These are phyloP conservation scores for Pistacia integerrima DNA, from an alignment of 345 rosid genomes.

Conservation along the genomic window DNA sequence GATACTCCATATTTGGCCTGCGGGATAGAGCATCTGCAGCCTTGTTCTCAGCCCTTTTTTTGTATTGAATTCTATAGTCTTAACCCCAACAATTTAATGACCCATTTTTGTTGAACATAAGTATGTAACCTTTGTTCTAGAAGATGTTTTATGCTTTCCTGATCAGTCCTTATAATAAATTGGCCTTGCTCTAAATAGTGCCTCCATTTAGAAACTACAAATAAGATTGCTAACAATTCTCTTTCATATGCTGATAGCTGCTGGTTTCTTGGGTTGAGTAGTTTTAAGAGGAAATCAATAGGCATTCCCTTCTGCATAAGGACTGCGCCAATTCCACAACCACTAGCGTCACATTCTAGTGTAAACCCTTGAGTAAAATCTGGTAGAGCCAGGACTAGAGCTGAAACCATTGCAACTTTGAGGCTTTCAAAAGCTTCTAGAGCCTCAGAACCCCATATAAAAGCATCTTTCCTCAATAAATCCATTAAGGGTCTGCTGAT, in stretches of 20 bases:
- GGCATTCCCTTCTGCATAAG: not conserved
- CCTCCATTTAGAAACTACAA: too few relatives aligned
- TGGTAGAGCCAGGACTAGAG: not conserved
- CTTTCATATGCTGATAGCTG: not conserved
- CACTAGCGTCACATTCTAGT: not conserved
- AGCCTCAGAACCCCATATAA: not conserved
- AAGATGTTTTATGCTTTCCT: not conserved
- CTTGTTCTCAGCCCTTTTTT: not conserved
- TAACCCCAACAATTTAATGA: too few relatives aligned
- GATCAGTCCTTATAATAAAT: not conserved
- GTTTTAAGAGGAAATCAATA: not conserved
- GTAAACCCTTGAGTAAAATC: not conserved
- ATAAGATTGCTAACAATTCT: not conserved
- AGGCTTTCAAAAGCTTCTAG: not conserved
- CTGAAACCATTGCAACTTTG: not conserved
- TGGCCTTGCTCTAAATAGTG: too few relatives aligned
- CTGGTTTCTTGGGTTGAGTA: not conserved
- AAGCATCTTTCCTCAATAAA: not conserved
- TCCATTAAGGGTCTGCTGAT: not conserved
- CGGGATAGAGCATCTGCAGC: not conserved
- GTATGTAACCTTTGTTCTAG: too few relatives aligned
- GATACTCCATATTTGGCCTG: too few relatives aligned
- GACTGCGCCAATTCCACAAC: not conserved
- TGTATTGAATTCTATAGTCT: too few relatives aligned
- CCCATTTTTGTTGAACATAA: too few relatives aligned